Percentiles rank a stretch among this genome's conserved stretches.
phyloP scores from a whole-genome alignment of 768 basidiomycete species.

The Clitopilus passeckerianus region DNA sequence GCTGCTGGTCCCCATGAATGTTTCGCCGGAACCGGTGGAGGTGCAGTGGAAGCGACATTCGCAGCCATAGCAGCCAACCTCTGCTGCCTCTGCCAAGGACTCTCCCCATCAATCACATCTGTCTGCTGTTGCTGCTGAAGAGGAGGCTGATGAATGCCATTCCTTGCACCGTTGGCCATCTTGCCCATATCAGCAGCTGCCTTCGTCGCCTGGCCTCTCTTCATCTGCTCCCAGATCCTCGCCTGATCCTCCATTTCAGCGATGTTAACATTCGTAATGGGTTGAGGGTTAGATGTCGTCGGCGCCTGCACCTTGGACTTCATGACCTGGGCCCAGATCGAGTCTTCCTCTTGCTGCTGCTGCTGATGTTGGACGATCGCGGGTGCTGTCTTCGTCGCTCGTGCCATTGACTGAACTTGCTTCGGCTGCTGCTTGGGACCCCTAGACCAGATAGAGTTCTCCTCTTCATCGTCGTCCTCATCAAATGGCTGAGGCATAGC shows the following conservation, averaged over 20 bases:
- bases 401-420: neutral
- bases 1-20: neutral
- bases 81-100: neutral
- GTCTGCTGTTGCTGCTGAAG: neutral
- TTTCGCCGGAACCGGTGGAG: neutral
- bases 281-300: neutral
- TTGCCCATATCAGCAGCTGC: neutral
- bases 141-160: neutral
- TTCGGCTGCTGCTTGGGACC: neutral
- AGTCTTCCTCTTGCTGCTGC: conserved; percentile 3
- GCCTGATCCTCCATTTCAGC: conserved; percentile 1
- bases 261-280: neutral
- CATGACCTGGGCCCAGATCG: conserved; percentile 6
- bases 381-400: neutral
- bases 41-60: neutral
- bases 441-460: neutral
- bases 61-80: neutral
- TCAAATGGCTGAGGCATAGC: neutral
- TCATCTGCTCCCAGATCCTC: conserved; percentile 4
- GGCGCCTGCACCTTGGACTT: conserved; percentile 1
- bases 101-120: neutral
- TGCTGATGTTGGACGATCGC: neutral
- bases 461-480: conserved; percentile 4
- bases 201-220: conserved; percentile 16
- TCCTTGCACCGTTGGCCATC: neutral